Evolutionary conservation across 139 green algal genomes (phyloP), one percentile per base, ranked within the genome.

Genomic region (Edaphochlamys debaryana): DNA sequence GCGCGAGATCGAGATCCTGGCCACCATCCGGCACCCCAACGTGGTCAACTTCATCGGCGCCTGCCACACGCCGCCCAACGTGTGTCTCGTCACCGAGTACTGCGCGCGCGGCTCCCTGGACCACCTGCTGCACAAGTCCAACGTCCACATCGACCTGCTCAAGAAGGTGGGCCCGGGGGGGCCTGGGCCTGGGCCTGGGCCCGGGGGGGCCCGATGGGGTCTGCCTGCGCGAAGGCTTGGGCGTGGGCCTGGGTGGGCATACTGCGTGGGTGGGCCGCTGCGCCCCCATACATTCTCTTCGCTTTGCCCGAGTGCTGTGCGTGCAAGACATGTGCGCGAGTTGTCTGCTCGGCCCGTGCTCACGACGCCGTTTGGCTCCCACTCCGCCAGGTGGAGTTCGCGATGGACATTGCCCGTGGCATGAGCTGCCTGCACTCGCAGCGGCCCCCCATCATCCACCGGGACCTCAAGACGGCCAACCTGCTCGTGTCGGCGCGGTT

Each of bases 391-490:
- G 67, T 91, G 11, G 87, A 94, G 85, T 90, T 94, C 72, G 84
- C 84, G 8, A 86, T 92, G 79, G 88, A 94, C 82, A 87, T 93
- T 37, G 87, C 90, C 8, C 86, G 90, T 17, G 90, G 90, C 77
- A 93, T 93, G 90, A 84, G 62, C 68, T 90, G 86, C 84, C 80
- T 93, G 71, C 90, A 93, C 75, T 86, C 87, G 20, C 90, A 93
- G 86, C 76, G 84, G 42, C 87, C 90, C 34, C 82, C 82, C 71
- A 88, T 92, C 79, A 89, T 92, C 37, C 88, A 92, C 79, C 58
- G 88, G 4, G 91, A 94, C 84, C 84, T 94, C 22, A 93, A 94
- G 77, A 85, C 88, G 0, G 88, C 89, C 50, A 94, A 94, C 76
- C 86, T 94, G 79, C 85, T 94, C 58, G 88, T 94, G 48, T 89